These are phyloP conservation scores for Trametes gibbosa DNA, from an alignment of 768 basidiomycete genomes.

Conservation along the genomic window DNA sequence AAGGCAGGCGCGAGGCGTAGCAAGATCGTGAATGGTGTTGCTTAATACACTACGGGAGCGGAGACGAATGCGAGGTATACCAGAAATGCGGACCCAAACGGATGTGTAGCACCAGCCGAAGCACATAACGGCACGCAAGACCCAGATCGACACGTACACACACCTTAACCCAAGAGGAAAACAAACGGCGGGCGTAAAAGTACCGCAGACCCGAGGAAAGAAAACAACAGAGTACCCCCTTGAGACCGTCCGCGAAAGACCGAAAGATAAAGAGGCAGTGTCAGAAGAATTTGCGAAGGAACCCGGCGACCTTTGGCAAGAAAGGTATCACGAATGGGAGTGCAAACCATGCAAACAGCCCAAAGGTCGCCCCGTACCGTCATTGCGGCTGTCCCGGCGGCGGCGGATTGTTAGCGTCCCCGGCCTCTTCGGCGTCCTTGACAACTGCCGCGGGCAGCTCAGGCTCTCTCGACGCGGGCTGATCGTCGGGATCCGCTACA, in stretches of 20 bases:
- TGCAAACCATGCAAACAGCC: conserved; percentile 42
- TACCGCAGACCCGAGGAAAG: not conserved
- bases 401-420: conserved; percentile 2
- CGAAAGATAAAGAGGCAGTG: not conserved
- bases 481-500: not conserved
- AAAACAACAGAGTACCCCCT: conserved; percentile 13
- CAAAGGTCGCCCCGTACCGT: conserved; percentile 51
- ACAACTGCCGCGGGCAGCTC: not conserved
- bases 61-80: conserved; percentile 20
- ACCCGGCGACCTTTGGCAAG: conserved; percentile 49
- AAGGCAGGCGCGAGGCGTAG: not conserved
- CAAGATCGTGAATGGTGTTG: conserved; percentile 17
- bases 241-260: conserved; percentile 21
- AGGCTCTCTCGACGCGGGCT: not conserved
- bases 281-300: conserved; percentile 41
- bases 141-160: conserved; percentile 25
- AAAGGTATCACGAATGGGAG: conserved; percentile 40
- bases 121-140: conserved; percentile 13
- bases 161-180: conserved; percentile 23
- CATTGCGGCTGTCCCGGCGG: conserved; percentile 31
- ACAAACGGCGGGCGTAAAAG: not conserved
- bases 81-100: conserved; percentile 11
- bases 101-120: not conserved
- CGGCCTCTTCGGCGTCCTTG: not conserved
- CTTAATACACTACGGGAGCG: conserved; percentile 9